Conservation (phyloP, 805 yeast genomes). For the Wickerhamiella parazyma region DNA sequence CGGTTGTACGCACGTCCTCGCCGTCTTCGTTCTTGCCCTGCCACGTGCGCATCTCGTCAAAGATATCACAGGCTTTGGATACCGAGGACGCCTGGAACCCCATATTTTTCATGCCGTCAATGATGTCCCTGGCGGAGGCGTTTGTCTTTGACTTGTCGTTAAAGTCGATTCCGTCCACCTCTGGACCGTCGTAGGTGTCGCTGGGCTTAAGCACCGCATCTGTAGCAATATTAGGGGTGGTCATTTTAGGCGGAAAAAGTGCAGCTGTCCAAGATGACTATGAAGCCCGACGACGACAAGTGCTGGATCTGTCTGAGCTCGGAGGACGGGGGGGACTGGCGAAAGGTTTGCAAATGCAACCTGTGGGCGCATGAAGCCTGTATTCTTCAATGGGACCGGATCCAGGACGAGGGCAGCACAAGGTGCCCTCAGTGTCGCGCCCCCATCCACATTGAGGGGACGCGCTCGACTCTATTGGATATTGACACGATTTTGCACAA, state of each 20-base stretch:
- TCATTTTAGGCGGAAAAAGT: neutral
- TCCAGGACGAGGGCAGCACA: slow-evolving; percentile 16
- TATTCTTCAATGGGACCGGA: slow-evolving; percentile 31
- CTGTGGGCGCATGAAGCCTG: slow-evolving; percentile 35
- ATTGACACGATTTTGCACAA: slow-evolving; percentile 9
- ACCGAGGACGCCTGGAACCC: slow-evolving; percentile 92
- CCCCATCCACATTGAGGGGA: slow-evolving; percentile 16
- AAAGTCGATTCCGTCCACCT: slow-evolving; percentile 84
- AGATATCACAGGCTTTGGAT: slow-evolving; percentile 81
- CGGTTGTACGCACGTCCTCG: slow-evolving; percentile 60
- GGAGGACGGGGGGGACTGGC: slow-evolving; percentile 26
- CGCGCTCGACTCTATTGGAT: slow-evolving; percentile 13
- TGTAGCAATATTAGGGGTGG: slow-evolving; percentile 54
- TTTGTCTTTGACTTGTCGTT: slow-evolving; percentile 61
- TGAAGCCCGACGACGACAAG: neutral
- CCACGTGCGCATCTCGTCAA: slow-evolving; percentile 87
- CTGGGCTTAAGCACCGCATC: slow-evolving; percentile 87
- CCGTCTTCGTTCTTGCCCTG: slow-evolving; percentile 63
- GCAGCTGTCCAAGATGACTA: neutral
- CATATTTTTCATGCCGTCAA: slow-evolving; percentile 79
- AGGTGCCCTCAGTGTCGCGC: slow-evolving; percentile 26
- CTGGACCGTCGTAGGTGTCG: slow-evolving; percentile 59
- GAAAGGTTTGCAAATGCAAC: slow-evolving; percentile 34
- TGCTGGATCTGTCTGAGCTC: slow-evolving; percentile 12
- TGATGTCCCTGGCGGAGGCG: slow-evolving; percentile 65